Base-by-base conservation (phyloP, 2,329 filamentous ascomycete species). In the Raffaelea deltoideospora region DNA sequence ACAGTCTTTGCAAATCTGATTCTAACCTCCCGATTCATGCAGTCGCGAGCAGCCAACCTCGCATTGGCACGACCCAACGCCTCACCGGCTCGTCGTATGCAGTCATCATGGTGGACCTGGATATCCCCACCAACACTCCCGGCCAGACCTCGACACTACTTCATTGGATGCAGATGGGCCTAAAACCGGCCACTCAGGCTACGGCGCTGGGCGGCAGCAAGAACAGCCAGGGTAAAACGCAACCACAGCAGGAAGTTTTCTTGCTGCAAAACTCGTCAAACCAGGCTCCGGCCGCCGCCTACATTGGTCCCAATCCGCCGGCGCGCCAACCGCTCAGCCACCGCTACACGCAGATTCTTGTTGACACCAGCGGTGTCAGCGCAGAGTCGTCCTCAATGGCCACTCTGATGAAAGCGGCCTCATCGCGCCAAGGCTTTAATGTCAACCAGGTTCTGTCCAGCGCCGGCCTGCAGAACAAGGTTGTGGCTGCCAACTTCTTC, bases 41-140 rank as follows among this genome's bases (percentile, higher is more conserved):
- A 34, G 20, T 29, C 33, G 10, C 40, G n/a, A n/a, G n/a, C 4
- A 41, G 24, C 34, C 41, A 41, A 21, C 44, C 44, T 8, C 32
- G 34, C 23, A 29, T 46, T 38, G 44, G 37, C 18, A 61, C 59
- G 8, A 43, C 47, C 30, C 49, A 49, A 41, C 50, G 49, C 33
- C 49, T 64, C n/a, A 51, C 48, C 15, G 61, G 61, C 34, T 53
- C 52, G 35, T 59, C 57, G 4, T 63, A 57, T 43, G 54, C 57
- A 13, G 49, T 62, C 23, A 37, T 62, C 39, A 62, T 62, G 59
- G 50, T 63, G 33, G 58, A 62, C 40, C 53, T 68, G 6, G 65
- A 65, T 44, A 69, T 59, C 52, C 65, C 59, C 32, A 61, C 60
- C 10, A 56, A 52, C 43, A 53, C 21, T 28, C 8, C 55, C 51